Base-by-base conservation (phyloP, 148 eudicot genomes). In the Gaultheria prostrata region DNA sequence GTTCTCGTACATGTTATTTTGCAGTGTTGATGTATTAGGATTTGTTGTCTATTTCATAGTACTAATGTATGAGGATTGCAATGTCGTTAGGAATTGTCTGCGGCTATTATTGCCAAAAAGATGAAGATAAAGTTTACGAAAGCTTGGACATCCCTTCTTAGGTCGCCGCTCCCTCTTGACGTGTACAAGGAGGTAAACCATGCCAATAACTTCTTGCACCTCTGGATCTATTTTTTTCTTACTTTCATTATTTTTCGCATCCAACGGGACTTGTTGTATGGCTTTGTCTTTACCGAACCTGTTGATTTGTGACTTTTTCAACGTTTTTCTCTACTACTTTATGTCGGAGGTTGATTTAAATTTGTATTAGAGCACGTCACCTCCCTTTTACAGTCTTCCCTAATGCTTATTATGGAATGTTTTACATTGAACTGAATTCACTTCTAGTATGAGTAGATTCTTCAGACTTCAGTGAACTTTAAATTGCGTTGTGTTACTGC, bases 91-190 rank as follows among this genome's bases (percentile, higher is more conserved):
- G 93, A 82, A 70, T 57, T 87, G 71, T 83, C 94, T 39, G 75
- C 87, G 26, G 61, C 70, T 51, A 81, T 50, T 81, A 77, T 91
- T 77, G 87, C 90, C 24, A 96, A 92, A 89, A 94, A 89, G 90
- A 89, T 94, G 92, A 97, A 88, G 87, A 71, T 78, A 74, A 97
- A 93, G 89, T 94, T 93, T 77, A 88, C 94, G 43, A 92, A 90
- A 87, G 96, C 97, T 75, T 97, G 99, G 99, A 89, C 92, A 87
- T 89, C 97, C 78, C 92, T 97, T 82, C 94, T 97, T 72, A 86
- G 92, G 87, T 84, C 93, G 83, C 89, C 94, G 14, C 94, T 97
- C 79, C 95, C 99, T 74, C 90, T 97, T 87, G 95, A 94, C 76
- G 94, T 92, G 75, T 97, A 94, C 91, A 97, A 94, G 87, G 97